Conservation (phyloP, 345 rosid genomes). For the Raphanus raphanistrum region DNA sequence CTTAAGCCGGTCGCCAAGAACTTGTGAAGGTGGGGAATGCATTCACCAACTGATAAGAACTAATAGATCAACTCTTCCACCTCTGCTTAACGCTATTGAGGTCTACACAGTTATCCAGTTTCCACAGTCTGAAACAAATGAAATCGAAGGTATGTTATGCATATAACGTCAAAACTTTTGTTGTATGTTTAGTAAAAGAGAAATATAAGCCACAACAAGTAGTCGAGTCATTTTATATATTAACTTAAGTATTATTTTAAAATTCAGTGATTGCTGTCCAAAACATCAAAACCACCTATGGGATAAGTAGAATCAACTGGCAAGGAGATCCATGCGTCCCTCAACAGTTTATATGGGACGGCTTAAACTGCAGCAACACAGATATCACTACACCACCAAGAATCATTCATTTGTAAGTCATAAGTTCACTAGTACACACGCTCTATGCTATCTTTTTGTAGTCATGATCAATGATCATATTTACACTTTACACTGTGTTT, state of each 20-base stretch:
- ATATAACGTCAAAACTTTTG: background rate
- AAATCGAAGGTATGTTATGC: conserved; percentile 35
- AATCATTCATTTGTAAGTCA: conserved; percentile 8
- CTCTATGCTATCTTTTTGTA: background rate
- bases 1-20: fast-evolving
- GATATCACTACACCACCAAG: background rate
- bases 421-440: background rate
- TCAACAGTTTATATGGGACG: background rate
- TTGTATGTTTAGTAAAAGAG: background rate
- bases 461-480: background rate
- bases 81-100: conserved; percentile 38
- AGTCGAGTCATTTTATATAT: background rate
- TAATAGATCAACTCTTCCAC: conserved; percentile 33
- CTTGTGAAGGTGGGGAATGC: background rate
- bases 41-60: conserved; percentile 15
- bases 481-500: background rate
- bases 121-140: conserved; percentile 26
- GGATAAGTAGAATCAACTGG: background rate
- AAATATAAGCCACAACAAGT: background rate
- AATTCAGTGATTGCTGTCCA: conserved; percentile 11
- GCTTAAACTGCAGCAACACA: background rate
- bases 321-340: background rate
- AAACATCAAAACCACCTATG: background rate
- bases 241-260: background rate
- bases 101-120: conserved; percentile 30